Percentiles rank a stretch among this genome's conserved stretches.
Conservation (phyloP, 805 yeast species). For the Nadsonia fulvescens region DNA sequence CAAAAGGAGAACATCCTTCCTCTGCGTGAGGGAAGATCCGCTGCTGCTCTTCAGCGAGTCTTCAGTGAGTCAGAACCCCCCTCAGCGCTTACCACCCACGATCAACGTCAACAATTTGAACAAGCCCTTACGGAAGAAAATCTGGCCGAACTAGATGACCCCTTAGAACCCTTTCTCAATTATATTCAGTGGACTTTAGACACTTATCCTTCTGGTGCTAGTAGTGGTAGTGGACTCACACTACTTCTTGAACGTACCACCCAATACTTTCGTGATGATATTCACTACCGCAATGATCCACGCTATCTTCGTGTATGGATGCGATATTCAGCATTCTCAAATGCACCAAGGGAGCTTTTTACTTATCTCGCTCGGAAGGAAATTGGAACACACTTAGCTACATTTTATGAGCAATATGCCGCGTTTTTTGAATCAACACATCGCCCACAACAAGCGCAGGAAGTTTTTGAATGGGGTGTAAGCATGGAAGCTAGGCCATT, state of each 20-base stretch:
- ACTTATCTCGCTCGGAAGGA: slow-evolving; percentile 49
- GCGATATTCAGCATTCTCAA: slow-evolving; percentile 49
- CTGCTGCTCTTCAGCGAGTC: slow-evolving; percentile 30
- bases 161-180: slow-evolving; percentile 55
- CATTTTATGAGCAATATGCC: slow-evolving; percentile 70
- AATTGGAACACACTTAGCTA: slow-evolving; percentile 50
- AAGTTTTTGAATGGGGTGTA: slow-evolving; percentile 42
- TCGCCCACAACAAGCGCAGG: slow-evolving; percentile 34
- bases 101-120: slow-evolving; percentile 32
- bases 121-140: slow-evolving; percentile 28
- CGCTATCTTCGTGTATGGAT: slow-evolving; percentile 71
- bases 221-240: slow-evolving; percentile 46
- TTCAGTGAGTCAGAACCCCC: slow-evolving; percentile 13
- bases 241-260: slow-evolving; percentile 55
- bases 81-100: slow-evolving; percentile 8
- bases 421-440: slow-evolving; percentile 34
- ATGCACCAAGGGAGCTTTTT: slow-evolving; percentile 54
- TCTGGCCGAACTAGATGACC: slow-evolving; percentile 51
- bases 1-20: slow-evolving; percentile 46
- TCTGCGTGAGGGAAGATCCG: slow-evolving; percentile 50
- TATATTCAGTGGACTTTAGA: slow-evolving; percentile 58
- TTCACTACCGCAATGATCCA: slow-evolving; percentile 63
- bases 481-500: slow-evolving; percentile 48
- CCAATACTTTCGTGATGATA: slow-evolving; percentile 41
- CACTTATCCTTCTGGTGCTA: slow-evolving; percentile 38